Percentiles rank a stretch among this genome's conserved stretches.
Evolutionary conservation across 2,329 filamentous ascomycete genomes (phyloP).

Genomic region (Sclerotinia spermophila): DNA sequence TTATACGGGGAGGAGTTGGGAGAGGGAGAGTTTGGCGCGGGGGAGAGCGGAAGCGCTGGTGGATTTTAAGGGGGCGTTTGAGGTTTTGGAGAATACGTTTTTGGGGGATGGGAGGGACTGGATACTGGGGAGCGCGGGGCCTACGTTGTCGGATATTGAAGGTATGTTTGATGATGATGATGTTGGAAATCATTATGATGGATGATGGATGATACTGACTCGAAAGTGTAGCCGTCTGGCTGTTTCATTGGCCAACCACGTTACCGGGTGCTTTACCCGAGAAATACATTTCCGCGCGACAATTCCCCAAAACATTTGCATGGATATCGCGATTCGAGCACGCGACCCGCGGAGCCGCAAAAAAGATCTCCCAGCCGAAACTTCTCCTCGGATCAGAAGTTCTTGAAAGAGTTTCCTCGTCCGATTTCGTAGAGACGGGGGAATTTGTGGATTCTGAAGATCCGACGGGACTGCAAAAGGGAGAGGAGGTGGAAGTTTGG

Average conservation of each 20-base stretch:
- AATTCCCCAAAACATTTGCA: slow-evolving; percentile 58
- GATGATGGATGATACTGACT: background rate
- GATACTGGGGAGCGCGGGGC: slow-evolving; percentile 52
- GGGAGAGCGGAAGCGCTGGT: slow-evolving; percentile 54
- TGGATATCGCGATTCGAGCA: slow-evolving; percentile 62
- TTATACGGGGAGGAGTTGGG: slow-evolving; percentile 44
- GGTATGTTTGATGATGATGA: slow-evolving; percentile 37
- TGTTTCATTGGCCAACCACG: slow-evolving; percentile 60
- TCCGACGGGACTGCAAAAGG: slow-evolving; percentile 50
- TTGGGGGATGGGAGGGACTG: slow-evolving; percentile 64
- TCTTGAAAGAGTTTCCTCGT: slow-evolving; percentile 44
- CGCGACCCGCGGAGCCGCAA: slow-evolving; percentile 44
- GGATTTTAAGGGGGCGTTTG: slow-evolving; percentile 52
- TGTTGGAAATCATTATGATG: background rate
- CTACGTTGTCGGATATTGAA: slow-evolving; percentile 65
- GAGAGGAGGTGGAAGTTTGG: slow-evolving; percentile 53
- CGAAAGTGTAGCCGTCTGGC: slow-evolving; percentile 48
- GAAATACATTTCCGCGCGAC: slow-evolving; percentile 47
- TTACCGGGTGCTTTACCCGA: slow-evolving; percentile 54
- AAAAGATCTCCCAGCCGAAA: slow-evolving; percentile 39
- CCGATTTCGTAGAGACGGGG: slow-evolving; percentile 46
- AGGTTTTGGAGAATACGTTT: slow-evolving; percentile 57
- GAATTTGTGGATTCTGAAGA: slow-evolving; percentile 48
- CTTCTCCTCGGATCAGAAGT: slow-evolving; percentile 54
- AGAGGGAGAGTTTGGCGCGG: slow-evolving; percentile 39